phyloP scores from a whole-genome alignment of 2,329 filamentous ascomycete species.

The Monosporascus sp. region DNA sequence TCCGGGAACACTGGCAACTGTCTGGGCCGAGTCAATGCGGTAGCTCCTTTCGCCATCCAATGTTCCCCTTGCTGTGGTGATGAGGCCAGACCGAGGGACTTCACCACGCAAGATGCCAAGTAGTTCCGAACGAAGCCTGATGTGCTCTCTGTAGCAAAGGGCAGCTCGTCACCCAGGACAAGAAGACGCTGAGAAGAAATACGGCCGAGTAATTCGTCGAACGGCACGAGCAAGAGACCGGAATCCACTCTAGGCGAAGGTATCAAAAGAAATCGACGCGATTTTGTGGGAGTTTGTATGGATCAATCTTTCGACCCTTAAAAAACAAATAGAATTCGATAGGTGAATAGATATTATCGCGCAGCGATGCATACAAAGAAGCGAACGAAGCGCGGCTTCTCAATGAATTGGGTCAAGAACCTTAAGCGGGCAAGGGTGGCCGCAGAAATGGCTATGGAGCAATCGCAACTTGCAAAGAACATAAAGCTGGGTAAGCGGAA shows the following conservation, averaged over 20 bases:
- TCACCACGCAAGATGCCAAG: not conserved
- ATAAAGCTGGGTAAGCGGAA: not conserved
- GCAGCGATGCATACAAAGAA: conserved; percentile 7
- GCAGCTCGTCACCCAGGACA: too few species aligned
- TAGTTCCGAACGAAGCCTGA: too few species aligned
- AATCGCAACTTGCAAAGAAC: not conserved
- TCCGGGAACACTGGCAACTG: conserved; percentile 2
- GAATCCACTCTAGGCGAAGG: too few species aligned
- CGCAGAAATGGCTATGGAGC: too few species aligned
- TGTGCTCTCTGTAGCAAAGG: too few species aligned
- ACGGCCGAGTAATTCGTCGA: not conserved
- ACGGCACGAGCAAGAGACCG: not conserved
- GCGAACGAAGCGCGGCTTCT: conserved; percentile 17
- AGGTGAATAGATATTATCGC: conserved; percentile 2
- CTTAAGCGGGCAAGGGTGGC: conserved; percentile 4
- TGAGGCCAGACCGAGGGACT: too few species aligned
- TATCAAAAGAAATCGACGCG: not conserved
- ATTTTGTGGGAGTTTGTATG: not conserved
- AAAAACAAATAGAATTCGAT: not conserved
- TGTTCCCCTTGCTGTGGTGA: not conserved
- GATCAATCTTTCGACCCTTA: not conserved
- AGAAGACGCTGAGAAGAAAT: not conserved
- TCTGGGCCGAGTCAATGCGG: conserved; percentile 7
- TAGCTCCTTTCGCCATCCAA: not conserved
- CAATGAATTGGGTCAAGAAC: conserved; percentile 2